Conservation (phyloP, 495 filamentous ascomycete species). For the Bryoglossum gracile region DNA sequence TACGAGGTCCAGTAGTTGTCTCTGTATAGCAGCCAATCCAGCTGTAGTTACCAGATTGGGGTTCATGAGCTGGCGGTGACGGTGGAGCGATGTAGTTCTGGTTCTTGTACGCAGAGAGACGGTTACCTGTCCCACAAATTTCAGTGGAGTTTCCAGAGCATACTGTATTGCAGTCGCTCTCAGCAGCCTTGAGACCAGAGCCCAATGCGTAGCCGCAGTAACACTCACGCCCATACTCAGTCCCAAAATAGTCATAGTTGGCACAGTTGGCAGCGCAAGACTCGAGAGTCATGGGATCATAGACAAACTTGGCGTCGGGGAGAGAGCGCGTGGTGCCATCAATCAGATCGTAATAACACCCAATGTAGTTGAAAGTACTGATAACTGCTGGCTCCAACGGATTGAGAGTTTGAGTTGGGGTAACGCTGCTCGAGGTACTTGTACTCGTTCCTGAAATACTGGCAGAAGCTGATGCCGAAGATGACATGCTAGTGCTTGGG, state of each 20-base stretch:
- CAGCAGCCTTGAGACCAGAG: neutral
- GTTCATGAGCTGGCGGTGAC: neutral
- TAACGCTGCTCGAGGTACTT: constrained; percentile 4
- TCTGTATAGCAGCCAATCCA: constrained; percentile 11
- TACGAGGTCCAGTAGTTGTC: constrained; percentile 4
- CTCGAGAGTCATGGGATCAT: constrained; percentile 31
- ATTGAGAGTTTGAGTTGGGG: neutral
- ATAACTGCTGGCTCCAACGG: neutral
- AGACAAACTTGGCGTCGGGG: constrained; percentile 11
- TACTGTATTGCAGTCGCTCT: constrained; percentile 1
- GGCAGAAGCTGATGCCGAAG: constrained; percentile 7
- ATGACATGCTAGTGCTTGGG: constrained; percentile 12
- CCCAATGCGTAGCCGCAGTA: neutral
- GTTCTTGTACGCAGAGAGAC: constrained; percentile 4
- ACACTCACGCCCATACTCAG: constrained; percentile 32
- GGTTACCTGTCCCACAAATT: constrained; percentile 3
- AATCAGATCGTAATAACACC: constrained; percentile 16
- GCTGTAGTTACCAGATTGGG: neutral
- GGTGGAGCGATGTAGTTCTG: neutral
- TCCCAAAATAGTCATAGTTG: constrained; percentile 37
- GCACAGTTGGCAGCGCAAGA: constrained; percentile 39
- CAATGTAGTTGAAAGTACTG: constrained; percentile 16
- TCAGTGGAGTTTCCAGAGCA: constrained; percentile 8
- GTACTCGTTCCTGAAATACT: constrained; percentile 1
- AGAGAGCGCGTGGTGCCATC: constrained; percentile 19